These are phyloP conservation scores for Fagopyrum esculentum DNA, from an alignment of 148 eudicot species.

Conservation along the genomic window DNA sequence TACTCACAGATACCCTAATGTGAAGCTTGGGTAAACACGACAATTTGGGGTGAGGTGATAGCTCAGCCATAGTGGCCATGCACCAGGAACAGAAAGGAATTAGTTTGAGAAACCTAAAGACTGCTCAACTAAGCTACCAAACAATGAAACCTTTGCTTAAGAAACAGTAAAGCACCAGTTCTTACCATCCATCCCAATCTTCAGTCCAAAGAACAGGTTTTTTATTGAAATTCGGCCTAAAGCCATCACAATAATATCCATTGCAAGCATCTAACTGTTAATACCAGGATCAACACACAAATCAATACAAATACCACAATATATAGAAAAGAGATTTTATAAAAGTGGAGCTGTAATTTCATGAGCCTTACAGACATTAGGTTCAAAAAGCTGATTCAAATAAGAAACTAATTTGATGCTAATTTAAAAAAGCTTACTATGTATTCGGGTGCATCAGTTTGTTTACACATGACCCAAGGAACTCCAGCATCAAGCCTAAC, in stretches of 20 bases:
- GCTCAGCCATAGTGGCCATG: neutral
- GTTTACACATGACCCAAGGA: constrained; percentile 99
- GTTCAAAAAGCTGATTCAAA: neutral
- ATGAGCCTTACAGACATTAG: neutral
- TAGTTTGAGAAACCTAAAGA: constrained; percentile 2
- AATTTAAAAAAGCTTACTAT: constrained; percentile 39
- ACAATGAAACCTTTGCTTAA: neutral
- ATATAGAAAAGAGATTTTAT: neutral
- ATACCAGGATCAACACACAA: neutral
- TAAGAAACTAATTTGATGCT: neutral
- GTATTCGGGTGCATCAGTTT: constrained; percentile 83
- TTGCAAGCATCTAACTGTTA: constrained; percentile 90
- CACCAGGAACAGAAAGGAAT: neutral
- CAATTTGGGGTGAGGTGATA: neutral
- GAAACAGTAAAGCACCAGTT: constrained; percentile 5
- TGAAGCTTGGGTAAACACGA: neutral
- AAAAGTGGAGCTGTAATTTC: neutral
- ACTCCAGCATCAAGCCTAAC: constrained; percentile 86
- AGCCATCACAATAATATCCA: constrained; percentile 92
- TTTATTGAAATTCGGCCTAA: constrained; percentile 71
- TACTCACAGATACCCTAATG: neutral
- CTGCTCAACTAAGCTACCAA: neutral
- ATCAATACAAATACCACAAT: neutral
- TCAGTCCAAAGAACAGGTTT: constrained; percentile 92
- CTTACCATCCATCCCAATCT: constrained; percentile 98